Evolutionary conservation across 2,329 filamentous ascomycete genomes (phyloP), one percentile per base, ranked within the genome.

Genomic region (Colletotrichum filicis): DNA sequence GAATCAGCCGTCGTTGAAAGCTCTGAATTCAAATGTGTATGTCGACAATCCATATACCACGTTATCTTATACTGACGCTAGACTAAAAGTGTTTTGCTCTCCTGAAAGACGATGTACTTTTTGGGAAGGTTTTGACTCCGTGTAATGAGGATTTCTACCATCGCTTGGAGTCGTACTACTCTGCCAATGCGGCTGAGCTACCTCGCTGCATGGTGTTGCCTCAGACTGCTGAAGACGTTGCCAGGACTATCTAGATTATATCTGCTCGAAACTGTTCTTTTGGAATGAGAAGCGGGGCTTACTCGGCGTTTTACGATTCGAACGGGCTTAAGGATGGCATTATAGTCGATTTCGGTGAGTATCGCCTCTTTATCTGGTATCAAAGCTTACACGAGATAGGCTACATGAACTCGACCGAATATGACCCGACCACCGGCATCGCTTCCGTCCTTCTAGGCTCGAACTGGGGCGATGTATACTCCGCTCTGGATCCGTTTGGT

Each of bases 401-500:
- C 16, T 68, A 76, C 55, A 79, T 81, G 77, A 82, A 82, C 65
- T 16, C 75, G 16, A 81, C 78, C 1, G 79, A 77, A 2, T 82
- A 81, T 53, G 65, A 82, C 28, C n/a, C 49, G 1, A 70, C 76
- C 6, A 77, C 57, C 2, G 78, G 78, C 16, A 53, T 78, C 2
- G 81, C 79, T 14, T 76, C 69, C 19, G 76, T 85, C 30, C 83
- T 81, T 4, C 74, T 77, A 26, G 78, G 76, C 1, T 64, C 68
- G 22, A 64, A 73, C 32, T 80, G 78, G 76, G 70, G 73, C 3
- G 57, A 75, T 11, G 77, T 80, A 16, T 79, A 79, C 66, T 59
- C 49, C 5, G 55, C 56, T 19, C 60, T 79, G 5, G 76, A 77
- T 12, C 55, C 71, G n/a, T 59, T 74, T 2, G 73, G 75, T 30